phyloP scores from a whole-genome alignment of 2,329 filamentous ascomycete genomes.

The Hymenoscyphus fructigenus region DNA sequence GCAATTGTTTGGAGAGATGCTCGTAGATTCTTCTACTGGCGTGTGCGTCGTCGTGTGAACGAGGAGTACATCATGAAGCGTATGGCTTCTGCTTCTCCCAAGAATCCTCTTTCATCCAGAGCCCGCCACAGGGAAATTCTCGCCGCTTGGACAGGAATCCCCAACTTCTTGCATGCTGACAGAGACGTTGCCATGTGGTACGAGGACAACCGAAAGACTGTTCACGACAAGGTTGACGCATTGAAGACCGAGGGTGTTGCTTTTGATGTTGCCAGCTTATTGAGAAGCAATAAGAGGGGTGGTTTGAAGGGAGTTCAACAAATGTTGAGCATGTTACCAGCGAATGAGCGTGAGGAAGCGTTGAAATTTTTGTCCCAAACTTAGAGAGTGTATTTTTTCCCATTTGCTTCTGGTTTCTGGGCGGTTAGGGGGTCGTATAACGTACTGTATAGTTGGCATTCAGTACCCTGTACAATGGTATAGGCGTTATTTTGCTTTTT shows the following conservation, averaged over 20 bases:
- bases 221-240: conserved; percentile 80
- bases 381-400: conserved; percentile 13
- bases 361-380: conserved; percentile 34
- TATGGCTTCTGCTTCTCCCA: conserved; percentile 55
- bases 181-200: conserved; percentile 90
- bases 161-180: conserved; percentile 77
- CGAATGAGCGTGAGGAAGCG: conserved; percentile 73
- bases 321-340: conserved; percentile 81
- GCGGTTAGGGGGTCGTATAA: background rate
- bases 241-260: conserved; percentile 76
- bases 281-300: conserved; percentile 65
- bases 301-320: conserved; percentile 84
- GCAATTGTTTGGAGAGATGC: conserved; percentile 83
- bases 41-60: conserved; percentile 90
- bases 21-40: conserved; percentile 99
- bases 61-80: conserved; percentile 97
- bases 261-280: conserved; percentile 66
- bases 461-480: conserved; percentile 14
- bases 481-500: conserved; percentile 11
- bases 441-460: conserved; percentile 9
- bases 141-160: conserved; percentile 77
- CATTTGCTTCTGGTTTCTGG: background rate
- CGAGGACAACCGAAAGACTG: conserved; percentile 83
- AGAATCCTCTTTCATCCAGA: conserved; percentile 53
- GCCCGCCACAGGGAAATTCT: conserved; percentile 71